phyloP scores from a whole-genome alignment of 192 early-diverging fungal genomes.

The Geranomyces variabilis region DNA sequence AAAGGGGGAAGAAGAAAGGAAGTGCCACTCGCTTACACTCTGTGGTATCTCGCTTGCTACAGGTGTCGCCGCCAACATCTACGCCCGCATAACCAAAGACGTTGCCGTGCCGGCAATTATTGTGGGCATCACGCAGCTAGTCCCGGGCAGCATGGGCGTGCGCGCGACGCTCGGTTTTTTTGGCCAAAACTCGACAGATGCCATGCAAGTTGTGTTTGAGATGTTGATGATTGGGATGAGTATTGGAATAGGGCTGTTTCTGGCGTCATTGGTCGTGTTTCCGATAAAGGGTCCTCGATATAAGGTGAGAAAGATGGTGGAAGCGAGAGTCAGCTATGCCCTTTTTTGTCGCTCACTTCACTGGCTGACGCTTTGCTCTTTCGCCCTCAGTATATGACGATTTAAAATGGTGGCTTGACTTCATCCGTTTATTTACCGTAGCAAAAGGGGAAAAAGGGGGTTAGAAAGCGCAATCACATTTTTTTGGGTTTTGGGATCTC shows the following conservation, averaged over 20 bases:
- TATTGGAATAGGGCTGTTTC: constrained; percentile 52
- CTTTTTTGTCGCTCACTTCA: no score
- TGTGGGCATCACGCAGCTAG: constrained; percentile 80
- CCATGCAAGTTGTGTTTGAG: constrained; percentile 46
- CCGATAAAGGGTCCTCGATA: constrained; percentile 44
- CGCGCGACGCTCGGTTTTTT: constrained; percentile 68
- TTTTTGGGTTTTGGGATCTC: no score
- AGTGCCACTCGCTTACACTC: no score
- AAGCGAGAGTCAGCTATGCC: no score
- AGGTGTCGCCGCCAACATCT: constrained; percentile 67
- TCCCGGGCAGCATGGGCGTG: constrained; percentile 84
- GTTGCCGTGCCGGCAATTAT: constrained; percentile 80
- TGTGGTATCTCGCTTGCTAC: no score
- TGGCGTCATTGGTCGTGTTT: constrained; percentile 46
- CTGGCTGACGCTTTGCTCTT: no score
- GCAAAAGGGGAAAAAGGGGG: no score
- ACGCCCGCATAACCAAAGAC: constrained; percentile 72
- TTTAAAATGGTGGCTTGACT: background rate
- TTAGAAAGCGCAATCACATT: no score
- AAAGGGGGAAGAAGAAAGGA: no score
- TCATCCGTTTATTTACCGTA: no score
- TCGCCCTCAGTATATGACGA: background rate
- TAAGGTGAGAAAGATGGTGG: constrained; percentile 10
- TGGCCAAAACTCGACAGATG: constrained; percentile 36
- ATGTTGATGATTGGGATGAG: constrained; percentile 55